A percentile compares a stretch with the other conserved stretches of the same genome.
Evolutionary conservation across 1,284 basidiomycete species (phyloP).

Genomic region (Trichosporon sp.): DNA sequence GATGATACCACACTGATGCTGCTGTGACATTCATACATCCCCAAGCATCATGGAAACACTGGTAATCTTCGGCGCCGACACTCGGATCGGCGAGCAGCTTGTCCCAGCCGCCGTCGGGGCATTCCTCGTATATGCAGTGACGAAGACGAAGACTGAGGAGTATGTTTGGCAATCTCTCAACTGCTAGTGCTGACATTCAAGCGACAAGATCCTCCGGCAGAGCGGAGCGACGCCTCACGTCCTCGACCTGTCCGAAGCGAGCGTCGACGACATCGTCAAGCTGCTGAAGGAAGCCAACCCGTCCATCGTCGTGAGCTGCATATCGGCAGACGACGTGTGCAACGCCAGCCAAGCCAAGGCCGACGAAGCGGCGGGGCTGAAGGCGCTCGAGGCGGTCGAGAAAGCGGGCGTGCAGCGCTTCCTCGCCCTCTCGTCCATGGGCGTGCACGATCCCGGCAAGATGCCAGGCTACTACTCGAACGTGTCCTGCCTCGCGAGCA

Average conservation of each 20-base stretch:
- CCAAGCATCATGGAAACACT: background rate
- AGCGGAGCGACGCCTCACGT: background rate
- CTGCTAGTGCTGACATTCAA: background rate
- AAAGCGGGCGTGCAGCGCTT: background rate
- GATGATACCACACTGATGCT: no score
- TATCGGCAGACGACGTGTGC: background rate
- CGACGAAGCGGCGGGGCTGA: background rate
- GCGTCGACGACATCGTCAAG: background rate
- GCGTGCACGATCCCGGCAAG: background rate
- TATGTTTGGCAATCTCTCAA: background rate
- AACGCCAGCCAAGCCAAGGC: background rate
- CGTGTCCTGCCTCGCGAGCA: background rate
- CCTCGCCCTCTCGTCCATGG: background rate
- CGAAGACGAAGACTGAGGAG: background rate
- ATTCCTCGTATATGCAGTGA: background rate
- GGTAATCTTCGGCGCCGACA: background rate
- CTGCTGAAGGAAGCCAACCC: background rate
- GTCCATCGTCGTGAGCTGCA: background rate
- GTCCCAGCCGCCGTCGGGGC: background rate
- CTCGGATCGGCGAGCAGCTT: background rate
- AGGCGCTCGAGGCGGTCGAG: background rate
- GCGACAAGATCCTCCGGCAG: background rate
- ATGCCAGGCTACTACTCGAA: constrained; percentile 1
- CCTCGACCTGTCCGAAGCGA: background rate
- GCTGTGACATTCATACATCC: no score